Evolutionary conservation across 768 basidiomycete genomes (phyloP), one percentile per base, ranked within the genome.

Genomic region (Agaricus bisporus): DNA sequence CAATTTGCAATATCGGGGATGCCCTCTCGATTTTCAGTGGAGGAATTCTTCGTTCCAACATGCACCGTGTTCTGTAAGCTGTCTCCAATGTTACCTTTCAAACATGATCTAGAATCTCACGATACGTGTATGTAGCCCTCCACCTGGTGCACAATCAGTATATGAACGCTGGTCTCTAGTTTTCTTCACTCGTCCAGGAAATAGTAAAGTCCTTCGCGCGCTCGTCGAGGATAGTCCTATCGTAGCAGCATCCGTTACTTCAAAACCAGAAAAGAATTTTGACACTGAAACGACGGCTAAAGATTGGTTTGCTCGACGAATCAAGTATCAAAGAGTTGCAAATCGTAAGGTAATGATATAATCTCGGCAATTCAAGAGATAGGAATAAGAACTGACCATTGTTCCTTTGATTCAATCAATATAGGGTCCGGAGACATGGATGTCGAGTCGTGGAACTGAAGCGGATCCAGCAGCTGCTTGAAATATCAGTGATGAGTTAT

Each of bases 91-190:
- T 22, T 22, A 4, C 32, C 4, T 26, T 25, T 28, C 4, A 5
- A 20, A 7, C 11, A n/a, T 18, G 32, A 35, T 35, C 56, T 44
- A 36, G 22, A 28, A 4, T 22, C 14, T 20, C 38, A 20, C 11
- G 14, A 9, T 29, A 26, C 41, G 20, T 35, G 39, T 12, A 5
- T 41, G 36, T 28, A 81, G 79, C 0, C 77, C 83, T 9, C 81
- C 86, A 0, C 85, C 86, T 0, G 79, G 81, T 6, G 57, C 65
- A 3, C 86, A 89, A 64, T 68, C 68, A 1, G 63, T 70, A 6
- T 64, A 72, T 28, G 78, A 78, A 32, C 74, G 86, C 8, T 86
- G 81, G 78, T 88, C 85, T 4, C 67, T 86, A 10, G 85, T 84
- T 0, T 88, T 78, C 66, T 86, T 88, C 67, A 81, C 77, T 0